Percentiles rank a stretch among this genome's conserved stretches.
These are phyloP conservation scores for Neonectria magnoliae DNA, from an alignment of 2,329 filamentous ascomycete species.

Conservation along the genomic window DNA sequence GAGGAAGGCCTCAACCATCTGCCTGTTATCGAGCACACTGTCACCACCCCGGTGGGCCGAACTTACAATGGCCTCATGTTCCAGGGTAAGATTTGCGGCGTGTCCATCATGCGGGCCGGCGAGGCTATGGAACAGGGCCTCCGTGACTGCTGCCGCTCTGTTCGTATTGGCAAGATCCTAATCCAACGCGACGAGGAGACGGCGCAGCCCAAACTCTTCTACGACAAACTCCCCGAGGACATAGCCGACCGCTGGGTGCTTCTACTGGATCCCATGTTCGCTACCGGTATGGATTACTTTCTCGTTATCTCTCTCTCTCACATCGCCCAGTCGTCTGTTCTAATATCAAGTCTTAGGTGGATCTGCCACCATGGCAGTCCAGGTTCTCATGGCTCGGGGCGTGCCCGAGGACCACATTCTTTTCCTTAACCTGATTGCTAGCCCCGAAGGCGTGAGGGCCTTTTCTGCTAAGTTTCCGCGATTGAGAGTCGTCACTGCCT, in stretches of 20 bases:
- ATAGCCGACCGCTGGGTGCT: constrained; percentile 94
- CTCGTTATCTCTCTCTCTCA: not conserved
- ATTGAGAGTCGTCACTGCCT: constrained; percentile 91
- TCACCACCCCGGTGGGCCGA: constrained; percentile 90
- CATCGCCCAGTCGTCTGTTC: constrained; percentile 3
- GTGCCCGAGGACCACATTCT: constrained; percentile 95
- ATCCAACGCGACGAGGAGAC: constrained; percentile 99
- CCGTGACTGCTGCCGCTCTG: constrained; percentile 95
- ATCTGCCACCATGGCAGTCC: constrained; percentile 95
- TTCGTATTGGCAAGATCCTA: constrained; percentile 96
- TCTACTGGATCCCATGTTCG: constrained; percentile 98
- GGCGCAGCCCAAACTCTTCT: constrained; percentile 89
- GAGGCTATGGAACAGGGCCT: constrained; percentile 99
- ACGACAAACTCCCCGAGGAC: constrained; percentile 95
- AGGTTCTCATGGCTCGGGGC: constrained; percentile 87
- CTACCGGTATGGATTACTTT: constrained; percentile 74
- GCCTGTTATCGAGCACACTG: constrained; percentile 86
- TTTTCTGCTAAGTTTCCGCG: constrained; percentile 92
- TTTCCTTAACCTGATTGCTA: constrained; percentile 98
- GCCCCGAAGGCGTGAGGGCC: constrained; percentile 87
- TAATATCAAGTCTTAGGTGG: constrained; percentile 68
- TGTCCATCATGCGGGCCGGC: constrained; percentile 97
- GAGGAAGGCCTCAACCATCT: constrained; percentile 98
- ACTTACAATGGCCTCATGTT: constrained; percentile 93
- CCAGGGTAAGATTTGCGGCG: constrained; percentile 97